phyloP scores from a whole-genome alignment of 768 basidiomycete genomes.

The Boletus huronensis region DNA sequence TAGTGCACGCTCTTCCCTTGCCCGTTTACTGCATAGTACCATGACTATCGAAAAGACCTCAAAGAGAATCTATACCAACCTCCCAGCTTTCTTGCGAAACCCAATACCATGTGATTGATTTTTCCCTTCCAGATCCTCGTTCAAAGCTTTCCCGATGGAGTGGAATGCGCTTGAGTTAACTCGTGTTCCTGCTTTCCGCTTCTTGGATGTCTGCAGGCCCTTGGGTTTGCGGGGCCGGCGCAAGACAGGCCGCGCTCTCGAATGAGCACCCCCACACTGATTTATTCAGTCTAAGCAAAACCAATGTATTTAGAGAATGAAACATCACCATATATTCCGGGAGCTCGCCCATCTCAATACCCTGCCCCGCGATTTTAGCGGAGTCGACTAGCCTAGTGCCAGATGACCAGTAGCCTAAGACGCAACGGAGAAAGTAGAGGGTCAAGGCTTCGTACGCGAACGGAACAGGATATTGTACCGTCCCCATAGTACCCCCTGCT shows the following conservation, averaged over 20 bases:
- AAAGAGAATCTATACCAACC: conserved; percentile 38
- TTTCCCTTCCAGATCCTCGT: conserved; percentile 37
- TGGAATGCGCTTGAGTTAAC: conserved; percentile 60
- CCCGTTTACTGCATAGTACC: conserved; percentile 56
- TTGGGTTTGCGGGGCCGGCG: conserved; percentile 46
- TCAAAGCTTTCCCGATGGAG: conserved; percentile 53
- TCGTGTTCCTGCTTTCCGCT: conserved; percentile 68
- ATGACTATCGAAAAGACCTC: background rate
- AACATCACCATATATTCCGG: conserved; percentile 70
- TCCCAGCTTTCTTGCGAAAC: conserved; percentile 68
- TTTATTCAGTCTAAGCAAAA: background rate
- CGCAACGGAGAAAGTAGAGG: background rate
- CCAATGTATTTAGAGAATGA: background rate
- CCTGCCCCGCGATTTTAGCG: conserved; percentile 46
- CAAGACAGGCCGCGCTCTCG: conserved; percentile 52
- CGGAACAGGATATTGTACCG: conserved; percentile 39
- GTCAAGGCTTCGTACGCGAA: conserved; percentile 7
- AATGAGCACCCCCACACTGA: conserved; percentile 80
- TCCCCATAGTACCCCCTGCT: conserved; percentile 78
- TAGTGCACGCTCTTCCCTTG: conserved; percentile 71
- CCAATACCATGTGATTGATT: conserved; percentile 49
- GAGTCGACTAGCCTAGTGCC: conserved; percentile 71
- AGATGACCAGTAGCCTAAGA: conserved; percentile 78
- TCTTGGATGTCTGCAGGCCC: conserved; percentile 60
- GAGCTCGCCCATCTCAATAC: conserved; percentile 52